phyloP scores from a whole-genome alignment of 2,329 filamentous ascomycete genomes.

The Cercospora zeina region DNA sequence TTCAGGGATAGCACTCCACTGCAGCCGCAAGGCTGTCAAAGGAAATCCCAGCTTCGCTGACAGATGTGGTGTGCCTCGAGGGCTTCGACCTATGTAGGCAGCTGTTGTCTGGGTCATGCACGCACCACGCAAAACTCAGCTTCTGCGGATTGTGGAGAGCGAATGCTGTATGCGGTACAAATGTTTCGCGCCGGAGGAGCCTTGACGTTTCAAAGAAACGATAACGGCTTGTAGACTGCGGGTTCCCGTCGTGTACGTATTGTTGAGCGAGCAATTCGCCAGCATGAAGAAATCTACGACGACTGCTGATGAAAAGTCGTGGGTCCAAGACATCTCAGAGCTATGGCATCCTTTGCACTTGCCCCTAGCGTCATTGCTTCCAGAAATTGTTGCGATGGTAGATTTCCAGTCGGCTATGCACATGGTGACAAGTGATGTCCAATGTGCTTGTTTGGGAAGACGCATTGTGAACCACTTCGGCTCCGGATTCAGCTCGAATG shows the following conservation, averaged over 20 bases:
- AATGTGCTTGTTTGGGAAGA: neutral
- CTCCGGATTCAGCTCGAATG: neutral
- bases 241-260: neutral
- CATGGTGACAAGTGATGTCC: neutral
- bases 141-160: slow-evolving; percentile 10
- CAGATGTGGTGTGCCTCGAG: neutral
- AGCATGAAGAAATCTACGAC: neutral
- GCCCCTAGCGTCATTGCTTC: neutral
- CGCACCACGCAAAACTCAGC: slow-evolving; percentile 12
- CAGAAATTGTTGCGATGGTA: neutral
- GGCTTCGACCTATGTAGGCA: neutral
- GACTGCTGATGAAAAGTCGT: neutral
- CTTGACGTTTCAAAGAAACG: neutral
- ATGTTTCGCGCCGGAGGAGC: slow-evolving; percentile 3
- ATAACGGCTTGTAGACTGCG: neutral
- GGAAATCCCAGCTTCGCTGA: neutral
- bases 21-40: neutral
- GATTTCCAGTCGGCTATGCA: neutral
- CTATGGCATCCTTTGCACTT: neutral
- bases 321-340: neutral
- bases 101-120: slow-evolving; percentile 4
- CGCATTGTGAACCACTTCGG: neutral
- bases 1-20: neutral
- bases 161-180: neutral
- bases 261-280: neutral